phyloP scores from a whole-genome alignment of 345 rosid genomes.

The Pseudoturritis turrita region DNA sequence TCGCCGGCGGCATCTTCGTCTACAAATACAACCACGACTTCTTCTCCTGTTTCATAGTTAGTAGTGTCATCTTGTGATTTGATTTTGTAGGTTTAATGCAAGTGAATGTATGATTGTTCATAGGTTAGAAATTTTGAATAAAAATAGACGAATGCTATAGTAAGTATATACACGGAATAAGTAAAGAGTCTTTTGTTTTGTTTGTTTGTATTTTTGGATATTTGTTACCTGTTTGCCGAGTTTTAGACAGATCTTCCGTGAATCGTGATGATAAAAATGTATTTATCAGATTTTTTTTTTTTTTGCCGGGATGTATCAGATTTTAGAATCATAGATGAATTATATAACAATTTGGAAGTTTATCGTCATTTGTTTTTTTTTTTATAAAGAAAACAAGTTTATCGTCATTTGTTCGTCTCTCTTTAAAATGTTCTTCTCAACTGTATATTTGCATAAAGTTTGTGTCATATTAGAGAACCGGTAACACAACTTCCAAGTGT shows the following conservation, averaged over 20 bases:
- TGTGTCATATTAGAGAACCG: too few species aligned
- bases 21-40: slow-evolving; percentile 48
- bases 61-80: not conserved
- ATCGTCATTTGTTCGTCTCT: too few species aligned
- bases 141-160: not conserved
- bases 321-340: not conserved
- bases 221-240: not conserved
- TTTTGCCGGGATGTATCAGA: too few species aligned
- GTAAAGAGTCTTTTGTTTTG: not conserved
- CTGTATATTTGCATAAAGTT: too few species aligned
- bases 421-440: too few species aligned
- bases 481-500: too few species aligned
- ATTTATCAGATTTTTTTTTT: not conserved
- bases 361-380: too few species aligned
- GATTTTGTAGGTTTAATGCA: slow-evolving; percentile 6
- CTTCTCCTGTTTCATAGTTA: slow-evolving; percentile 41
- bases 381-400: too few species aligned
- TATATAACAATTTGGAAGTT: not conserved
- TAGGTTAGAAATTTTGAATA: slow-evolving; percentile 2
- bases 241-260: not conserved
- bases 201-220: not conserved
- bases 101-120: slow-evolving; percentile 15
- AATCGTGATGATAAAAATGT: not conserved
- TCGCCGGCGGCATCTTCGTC: slow-evolving; percentile 74
- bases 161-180: not conserved